Evolutionary conservation across 306 rosid genomes (phyloP).

Genomic region (Prunus padus): DNA sequence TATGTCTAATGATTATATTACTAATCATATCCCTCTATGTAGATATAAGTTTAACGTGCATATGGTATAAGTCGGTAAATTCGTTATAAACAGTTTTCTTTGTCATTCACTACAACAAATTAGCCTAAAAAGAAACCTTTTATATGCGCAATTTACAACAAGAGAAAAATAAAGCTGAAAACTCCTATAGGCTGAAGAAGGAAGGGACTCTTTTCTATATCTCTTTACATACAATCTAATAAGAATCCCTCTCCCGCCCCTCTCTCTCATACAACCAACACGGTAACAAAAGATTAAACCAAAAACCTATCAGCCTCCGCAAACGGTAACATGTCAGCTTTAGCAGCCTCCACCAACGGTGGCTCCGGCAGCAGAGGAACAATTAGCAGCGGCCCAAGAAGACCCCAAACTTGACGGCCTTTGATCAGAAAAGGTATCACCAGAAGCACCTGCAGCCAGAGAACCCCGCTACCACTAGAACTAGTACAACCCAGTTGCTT

Average conservation of each 20-base stretch:
- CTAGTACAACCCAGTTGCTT: constrained; percentile 19
- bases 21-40: too few relatives aligned
- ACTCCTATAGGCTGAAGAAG: background rate
- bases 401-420: background rate
- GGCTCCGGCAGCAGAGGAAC: constrained; percentile 20
- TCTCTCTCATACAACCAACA: background rate
- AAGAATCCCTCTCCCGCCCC: background rate
- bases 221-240: constrained; percentile 23
- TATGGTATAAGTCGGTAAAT: too few relatives aligned
- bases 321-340: background rate
- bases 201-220: constrained; percentile 18
- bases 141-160: background rate
- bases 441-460: background rate
- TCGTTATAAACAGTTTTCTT: too few relatives aligned
- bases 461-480: constrained; percentile 1
- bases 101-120: background rate
- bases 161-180: background rate
- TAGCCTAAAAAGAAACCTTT: background rate
- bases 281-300: background rate
- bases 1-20: too few relatives aligned
- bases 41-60: too few relatives aligned
- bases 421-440: background rate
- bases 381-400: constrained; percentile 15
- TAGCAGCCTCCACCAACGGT: constrained; percentile 17
- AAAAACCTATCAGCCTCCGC: background rate